Evolutionary conservation across 2,329 filamentous ascomycete genomes (phyloP).

Genomic region (Alternaria sp.): DNA sequence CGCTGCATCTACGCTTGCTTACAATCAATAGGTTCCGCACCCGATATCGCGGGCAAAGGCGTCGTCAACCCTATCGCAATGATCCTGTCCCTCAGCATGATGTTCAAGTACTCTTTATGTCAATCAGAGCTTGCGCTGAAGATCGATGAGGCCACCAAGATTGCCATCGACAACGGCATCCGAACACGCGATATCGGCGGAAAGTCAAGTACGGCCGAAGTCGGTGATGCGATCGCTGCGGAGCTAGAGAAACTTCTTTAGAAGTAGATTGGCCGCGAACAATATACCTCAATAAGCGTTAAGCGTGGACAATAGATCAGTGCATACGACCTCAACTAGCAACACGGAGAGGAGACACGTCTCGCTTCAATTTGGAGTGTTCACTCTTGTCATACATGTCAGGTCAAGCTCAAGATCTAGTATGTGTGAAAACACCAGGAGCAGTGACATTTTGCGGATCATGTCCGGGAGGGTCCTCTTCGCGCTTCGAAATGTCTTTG

Average conservation of each 20-base stretch:
- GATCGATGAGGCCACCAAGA: constrained; percentile 81
- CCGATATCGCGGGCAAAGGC: constrained; percentile 89
- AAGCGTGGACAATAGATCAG: not conserved
- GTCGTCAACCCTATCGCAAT: constrained; percentile 93
- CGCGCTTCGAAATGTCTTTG: not conserved
- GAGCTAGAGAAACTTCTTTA: constrained; percentile 73
- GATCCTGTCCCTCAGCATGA: constrained; percentile 91
- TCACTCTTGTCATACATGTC: not conserved
- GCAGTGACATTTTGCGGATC: not conserved
- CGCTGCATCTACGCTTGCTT: constrained; percentile 8
- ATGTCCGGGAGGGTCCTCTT: not conserved
- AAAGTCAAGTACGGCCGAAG: constrained; percentile 71
- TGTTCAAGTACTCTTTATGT: constrained; percentile 90
- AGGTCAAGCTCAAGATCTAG: not conserved
- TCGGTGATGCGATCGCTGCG: constrained; percentile 80
- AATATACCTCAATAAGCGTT: not conserved
- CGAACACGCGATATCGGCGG: constrained; percentile 88
- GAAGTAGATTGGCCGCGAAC: constrained; percentile 24
- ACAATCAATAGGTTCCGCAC: constrained; percentile 71
- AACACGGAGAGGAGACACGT: not conserved
- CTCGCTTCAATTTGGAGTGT: not conserved
- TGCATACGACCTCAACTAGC: not conserved
- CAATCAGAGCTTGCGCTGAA: constrained; percentile 77
- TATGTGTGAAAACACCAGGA: not conserved
- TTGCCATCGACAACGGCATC: constrained; percentile 78